phyloP scores from a whole-genome alignment of 2,329 filamentous ascomycete genomes.

The Fusarium albosuccineum region DNA sequence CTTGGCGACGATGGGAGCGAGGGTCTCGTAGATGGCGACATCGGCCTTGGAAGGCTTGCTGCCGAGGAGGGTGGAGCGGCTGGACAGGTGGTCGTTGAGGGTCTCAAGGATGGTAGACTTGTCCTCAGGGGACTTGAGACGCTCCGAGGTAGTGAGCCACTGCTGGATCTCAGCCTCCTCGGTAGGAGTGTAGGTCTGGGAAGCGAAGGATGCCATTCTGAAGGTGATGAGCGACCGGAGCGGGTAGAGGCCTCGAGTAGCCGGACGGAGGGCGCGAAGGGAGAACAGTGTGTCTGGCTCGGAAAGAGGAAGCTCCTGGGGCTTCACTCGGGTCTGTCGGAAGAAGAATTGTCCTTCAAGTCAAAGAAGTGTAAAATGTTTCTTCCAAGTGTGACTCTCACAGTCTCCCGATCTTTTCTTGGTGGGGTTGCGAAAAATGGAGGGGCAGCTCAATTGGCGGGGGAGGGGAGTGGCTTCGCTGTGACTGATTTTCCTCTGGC shows the following conservation, averaged over 20 bases:
- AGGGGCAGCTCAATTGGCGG: conserved; percentile 37
- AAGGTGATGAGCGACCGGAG: conserved; percentile 44
- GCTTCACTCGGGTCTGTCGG: conserved; percentile 39
- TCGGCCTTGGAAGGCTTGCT: conserved; percentile 91
- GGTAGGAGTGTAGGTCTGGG: conserved; percentile 77
- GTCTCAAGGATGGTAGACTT: conserved; percentile 78
- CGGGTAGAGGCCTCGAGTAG: conserved; percentile 55
- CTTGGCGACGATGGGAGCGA: conserved; percentile 80
- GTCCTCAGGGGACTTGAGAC: conserved; percentile 69
- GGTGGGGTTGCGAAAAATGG: conserved; percentile 39
- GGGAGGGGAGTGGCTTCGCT: conserved; percentile 11
- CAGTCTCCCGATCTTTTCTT: conserved; percentile 38
- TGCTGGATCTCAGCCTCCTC: conserved; percentile 91
- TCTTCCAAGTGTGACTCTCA: conserved; percentile 20
- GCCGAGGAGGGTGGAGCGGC: conserved; percentile 89
- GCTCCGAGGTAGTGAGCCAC: conserved; percentile 84
- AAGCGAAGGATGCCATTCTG: conserved; percentile 75
- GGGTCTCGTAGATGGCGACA: conserved; percentile 82
- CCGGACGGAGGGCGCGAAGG: conserved; percentile 54
- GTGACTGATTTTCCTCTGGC: conserved; percentile 20
- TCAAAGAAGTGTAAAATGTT: conserved; percentile 5
- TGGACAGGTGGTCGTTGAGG: conserved; percentile 88
- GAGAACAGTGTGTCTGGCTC: conserved; percentile 55
- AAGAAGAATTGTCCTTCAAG: conserved; percentile 2
- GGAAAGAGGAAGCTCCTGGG: conserved; percentile 42